Percentiles rank a stretch among this genome's conserved stretches.
Evolutionary conservation across 176 grass and related monocot genomes (phyloP).

Genomic region (Oryza coarctata): DNA sequence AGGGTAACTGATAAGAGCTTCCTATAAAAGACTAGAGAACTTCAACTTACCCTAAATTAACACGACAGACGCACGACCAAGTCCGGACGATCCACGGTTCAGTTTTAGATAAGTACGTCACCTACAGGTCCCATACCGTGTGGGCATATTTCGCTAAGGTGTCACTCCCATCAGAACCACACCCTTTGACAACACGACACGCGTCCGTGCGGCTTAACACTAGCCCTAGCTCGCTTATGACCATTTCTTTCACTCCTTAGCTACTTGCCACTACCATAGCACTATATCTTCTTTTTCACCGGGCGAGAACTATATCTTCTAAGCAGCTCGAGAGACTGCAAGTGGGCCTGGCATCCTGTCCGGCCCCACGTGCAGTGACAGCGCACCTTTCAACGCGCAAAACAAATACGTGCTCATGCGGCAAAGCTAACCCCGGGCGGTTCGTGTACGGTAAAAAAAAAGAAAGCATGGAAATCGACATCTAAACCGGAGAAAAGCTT

Average conservation of each 20-base stretch:
- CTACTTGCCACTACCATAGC: background rate
- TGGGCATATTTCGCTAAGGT: background rate
- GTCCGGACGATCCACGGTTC: background rate
- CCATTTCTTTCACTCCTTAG: background rate
- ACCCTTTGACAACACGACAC: conserved; percentile 4
- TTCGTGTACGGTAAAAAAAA: background rate
- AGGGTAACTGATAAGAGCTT: background rate
- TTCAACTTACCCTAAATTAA: background rate
- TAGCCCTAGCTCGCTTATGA: background rate
- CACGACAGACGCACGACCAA: background rate
- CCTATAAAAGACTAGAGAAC: background rate
- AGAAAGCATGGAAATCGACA: conserved; percentile 20
- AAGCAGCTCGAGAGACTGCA: background rate
- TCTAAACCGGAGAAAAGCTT: conserved; percentile 16
- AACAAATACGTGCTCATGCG: background rate
- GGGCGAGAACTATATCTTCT: too few species aligned
- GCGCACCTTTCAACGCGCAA: background rate
- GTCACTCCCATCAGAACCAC: conserved; percentile 1
- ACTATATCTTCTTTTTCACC: too few species aligned
- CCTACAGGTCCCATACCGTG: background rate
- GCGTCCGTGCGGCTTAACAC: background rate
- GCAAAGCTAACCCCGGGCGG: background rate
- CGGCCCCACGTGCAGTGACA: background rate
- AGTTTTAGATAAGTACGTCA: background rate
- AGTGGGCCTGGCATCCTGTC: background rate